Conservation (phyloP, 139 green algal species). For the Volvox africanus region DNA sequence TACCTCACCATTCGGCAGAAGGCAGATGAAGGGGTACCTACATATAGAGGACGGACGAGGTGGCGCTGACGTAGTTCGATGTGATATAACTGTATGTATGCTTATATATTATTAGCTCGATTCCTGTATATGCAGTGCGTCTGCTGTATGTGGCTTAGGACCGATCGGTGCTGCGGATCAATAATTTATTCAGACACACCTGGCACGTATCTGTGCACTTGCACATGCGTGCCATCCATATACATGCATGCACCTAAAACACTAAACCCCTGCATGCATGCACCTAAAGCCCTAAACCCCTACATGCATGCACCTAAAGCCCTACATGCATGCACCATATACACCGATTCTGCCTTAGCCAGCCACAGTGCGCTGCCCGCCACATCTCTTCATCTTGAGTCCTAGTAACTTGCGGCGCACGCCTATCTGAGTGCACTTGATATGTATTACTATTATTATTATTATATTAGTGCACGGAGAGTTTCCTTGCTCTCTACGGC, state of each 20-base stretch:
- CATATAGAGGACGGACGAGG: background rate
- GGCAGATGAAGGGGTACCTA: conserved; percentile 5
- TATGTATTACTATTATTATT: no score
- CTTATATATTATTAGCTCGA: background rate
- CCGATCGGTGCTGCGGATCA: no score
- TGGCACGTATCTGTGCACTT: background rate
- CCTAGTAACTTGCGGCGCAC: no score
- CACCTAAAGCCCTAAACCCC: background rate
- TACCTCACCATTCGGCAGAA: background rate
- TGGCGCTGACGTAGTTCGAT: background rate
- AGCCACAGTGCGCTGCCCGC: no score
- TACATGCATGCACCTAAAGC: background rate
- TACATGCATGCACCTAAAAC: background rate
- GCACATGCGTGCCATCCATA: background rate
- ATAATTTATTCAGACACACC: background rate
- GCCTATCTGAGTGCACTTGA: no score
- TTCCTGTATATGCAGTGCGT: background rate
- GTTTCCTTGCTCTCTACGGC: no score
- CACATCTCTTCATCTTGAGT: no score
- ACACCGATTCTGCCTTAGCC: no score
- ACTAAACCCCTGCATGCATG: background rate
- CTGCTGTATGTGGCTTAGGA: no score
- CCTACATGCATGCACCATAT: background rate
- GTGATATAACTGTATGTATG: background rate
- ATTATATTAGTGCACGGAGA: no score